Percentiles rank a stretch among this genome's conserved stretches.
Evolutionary conservation across 1,284 basidiomycete genomes (phyloP).

Genomic region (Cryptococcus sp.): DNA sequence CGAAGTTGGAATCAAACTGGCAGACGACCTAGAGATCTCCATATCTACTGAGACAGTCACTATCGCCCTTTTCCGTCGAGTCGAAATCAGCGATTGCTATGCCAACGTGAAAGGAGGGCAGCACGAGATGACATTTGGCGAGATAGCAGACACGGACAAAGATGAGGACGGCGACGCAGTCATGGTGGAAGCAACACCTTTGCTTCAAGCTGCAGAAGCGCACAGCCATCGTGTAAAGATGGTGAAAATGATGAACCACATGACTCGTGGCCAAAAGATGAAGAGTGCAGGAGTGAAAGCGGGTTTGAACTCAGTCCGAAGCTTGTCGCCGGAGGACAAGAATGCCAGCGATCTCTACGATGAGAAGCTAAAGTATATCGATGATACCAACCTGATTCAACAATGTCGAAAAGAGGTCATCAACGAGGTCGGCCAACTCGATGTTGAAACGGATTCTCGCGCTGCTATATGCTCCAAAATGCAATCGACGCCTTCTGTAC

Average conservation of each 20-base stretch:
- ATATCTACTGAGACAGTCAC: conserved; percentile 21
- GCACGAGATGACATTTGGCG: conserved; percentile 22
- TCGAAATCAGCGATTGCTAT: conserved; percentile 23
- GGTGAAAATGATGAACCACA: conserved; percentile 21
- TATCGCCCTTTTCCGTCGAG: conserved; percentile 14
- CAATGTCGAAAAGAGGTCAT: conserved; percentile 9
- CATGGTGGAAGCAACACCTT: conserved; percentile 23
- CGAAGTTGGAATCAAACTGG: conserved; percentile 27
- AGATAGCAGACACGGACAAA: conserved; percentile 9
- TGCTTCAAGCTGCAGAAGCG: conserved; percentile 17
- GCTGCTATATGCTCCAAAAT: conserved; percentile 25
- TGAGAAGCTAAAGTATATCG: conserved; percentile 14
- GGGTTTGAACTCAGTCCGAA: conserved; percentile 11
- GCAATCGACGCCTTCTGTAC: conserved; percentile 17
- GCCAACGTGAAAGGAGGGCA: conserved; percentile 24
- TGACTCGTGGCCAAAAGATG: conserved; percentile 18
- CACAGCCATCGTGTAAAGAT: conserved; percentile 4
- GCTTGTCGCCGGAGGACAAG: conserved; percentile 18
- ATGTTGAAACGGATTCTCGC: conserved; percentile 5
- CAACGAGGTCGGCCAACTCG: conserved; percentile 2
- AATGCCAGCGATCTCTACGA: conserved; percentile 16
- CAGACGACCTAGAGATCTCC: conserved; percentile 24
- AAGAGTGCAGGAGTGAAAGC: conserved; percentile 6
- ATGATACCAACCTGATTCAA: conserved; percentile 16
- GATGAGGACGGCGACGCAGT: conserved; percentile 24